Evolutionary conservation across 78 protist genomes (phyloP), one percentile per base, ranked within the genome.

Genomic region (Cyanophora paradoxa): DNA sequence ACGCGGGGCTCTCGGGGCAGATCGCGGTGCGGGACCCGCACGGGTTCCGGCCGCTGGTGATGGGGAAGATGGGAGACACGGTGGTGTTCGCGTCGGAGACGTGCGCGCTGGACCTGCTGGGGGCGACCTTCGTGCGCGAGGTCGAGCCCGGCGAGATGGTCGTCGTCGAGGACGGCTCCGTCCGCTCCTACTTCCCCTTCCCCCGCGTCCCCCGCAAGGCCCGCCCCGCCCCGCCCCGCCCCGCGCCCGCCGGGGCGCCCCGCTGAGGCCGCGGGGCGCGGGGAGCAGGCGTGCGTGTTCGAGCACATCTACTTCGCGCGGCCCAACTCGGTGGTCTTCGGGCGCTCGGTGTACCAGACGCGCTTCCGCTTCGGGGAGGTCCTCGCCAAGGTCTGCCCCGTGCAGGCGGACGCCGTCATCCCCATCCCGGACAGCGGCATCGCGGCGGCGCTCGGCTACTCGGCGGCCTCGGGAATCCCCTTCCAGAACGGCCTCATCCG

Each of bases 241-340:
- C n/a, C n/a, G n/a, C n/a, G n/a, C n/a, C n/a, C n/a, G n/a, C n/a
- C n/a, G n/a, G n/a, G n/a, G n/a, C n/a, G n/a, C n/a, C n/a, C n/a
- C n/a, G n/a, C n/a, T n/a, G n/a, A n/a, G n/a, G n/a, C n/a, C n/a
- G n/a, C n/a, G n/a, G n/a, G n/a, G n/a, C n/a, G n/a, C n/a, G n/a
- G n/a, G n/a, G n/a, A n/a, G n/a, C n/a, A n/a, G n/a, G n/a, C 37
- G 72, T 65, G 72, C 72, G 41, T 65, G 56, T 65, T 65, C 72
- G 72, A 61, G 68, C 34, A 61, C 44, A 42, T 61, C 44, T 61
- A 61, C 11, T 61, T 61, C 68, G 68, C 68, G 39, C 68, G 68
- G 44, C 68, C 68, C 26, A 42, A 10, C 48, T 42, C 10, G 48
- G 22, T 6, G 6, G 22, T 10, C 48, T 13, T 42, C 48, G 10